phyloP scores from a whole-genome alignment of 2,329 filamentous ascomycete species.

The Fusarium anthophilum region DNA sequence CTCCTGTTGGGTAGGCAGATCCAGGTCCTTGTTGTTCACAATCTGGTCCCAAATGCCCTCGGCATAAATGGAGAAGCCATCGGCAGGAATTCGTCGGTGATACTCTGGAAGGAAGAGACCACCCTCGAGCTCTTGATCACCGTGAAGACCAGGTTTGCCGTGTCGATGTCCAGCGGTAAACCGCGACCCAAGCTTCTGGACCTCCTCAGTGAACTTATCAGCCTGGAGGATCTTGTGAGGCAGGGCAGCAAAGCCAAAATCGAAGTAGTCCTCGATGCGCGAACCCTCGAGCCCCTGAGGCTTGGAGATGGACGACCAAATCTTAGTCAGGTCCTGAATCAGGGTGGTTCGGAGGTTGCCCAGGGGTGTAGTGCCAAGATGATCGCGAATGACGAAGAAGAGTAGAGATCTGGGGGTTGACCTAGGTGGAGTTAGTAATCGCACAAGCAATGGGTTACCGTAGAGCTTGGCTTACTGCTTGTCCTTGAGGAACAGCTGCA shows the following conservation, averaged over 20 bases:
- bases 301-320: slow-evolving; percentile 94
- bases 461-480: slow-evolving; percentile 71
- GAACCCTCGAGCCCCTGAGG: slow-evolving; percentile 88
- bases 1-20: slow-evolving; percentile 96
- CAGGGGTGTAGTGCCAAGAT: slow-evolving; percentile 90
- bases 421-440: slow-evolving; percentile 55
- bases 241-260: slow-evolving; percentile 95
- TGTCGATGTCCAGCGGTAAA: slow-evolving; percentile 86
- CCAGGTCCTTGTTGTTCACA: slow-evolving; percentile 97
- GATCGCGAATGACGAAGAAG: slow-evolving; percentile 98
- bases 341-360: slow-evolving; percentile 90
- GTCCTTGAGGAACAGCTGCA: slow-evolving; percentile 96
- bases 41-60: slow-evolving; percentile 98
- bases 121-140: slow-evolving; percentile 78
- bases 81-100: slow-evolving; percentile 93
- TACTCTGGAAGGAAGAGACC: slow-evolving; percentile 93
- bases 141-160: slow-evolving; percentile 66
- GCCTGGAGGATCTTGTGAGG: slow-evolving; percentile 97
- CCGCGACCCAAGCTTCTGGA: slow-evolving; percentile 79
- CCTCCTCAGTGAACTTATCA: slow-evolving; percentile 86
- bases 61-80: slow-evolving; percentile 95
- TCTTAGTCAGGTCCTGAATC: slow-evolving; percentile 87
- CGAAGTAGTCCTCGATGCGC: slow-evolving; percentile 95
- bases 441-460: not conserved
- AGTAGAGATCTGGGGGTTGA: slow-evolving; percentile 89